Base-by-base conservation (phyloP, 495 filamentous ascomycete genomes). In the Xylaria acuta region DNA sequence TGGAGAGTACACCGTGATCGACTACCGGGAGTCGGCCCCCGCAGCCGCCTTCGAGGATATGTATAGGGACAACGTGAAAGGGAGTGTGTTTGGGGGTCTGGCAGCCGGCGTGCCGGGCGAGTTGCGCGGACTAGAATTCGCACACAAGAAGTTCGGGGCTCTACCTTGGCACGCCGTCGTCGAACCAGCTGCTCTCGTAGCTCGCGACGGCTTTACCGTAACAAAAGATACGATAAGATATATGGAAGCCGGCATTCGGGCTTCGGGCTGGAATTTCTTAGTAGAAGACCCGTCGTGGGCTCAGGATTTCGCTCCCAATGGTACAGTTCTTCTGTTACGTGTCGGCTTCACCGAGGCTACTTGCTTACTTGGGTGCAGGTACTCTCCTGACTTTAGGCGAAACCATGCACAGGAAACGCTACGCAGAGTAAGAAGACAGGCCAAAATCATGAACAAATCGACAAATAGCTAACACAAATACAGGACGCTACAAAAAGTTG, bases 1-100 rank as follows among this genome's bases (percentile, higher is more conserved):
- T 45, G 92, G 92, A 12, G 79, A 80, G 40, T 94, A 91, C 77
- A 92, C 94, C 73, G 88, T 90, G 67, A 90, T 97, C 64, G 94
- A 97, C 79, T 97, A 95, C 77, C 87, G 94, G 11, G 94, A 97
- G 80, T 91, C 90, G 0, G 94, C 94, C 1, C 94, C 94, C 3
- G 92, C 90, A 0, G 90, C 92, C 0, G 91, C 94, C 0, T 90
- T 84, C 72, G 80, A 92, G 77, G 88, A 96, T 71, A 97, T 97
- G 94, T 97, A 90, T 77, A 82, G 87, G 25, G 75, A 76, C 51
- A 77, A 84, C 51, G 66, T 75, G 0, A 73, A 69, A 5, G 82
- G 78, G 4, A 86, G 84, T 41, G 75, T 84, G 5, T 72, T 75
- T 32, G 85, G 85, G 16, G 83, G 81, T 1, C 75, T 86, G 11